phyloP scores from a whole-genome alignment of 805 yeast species.

The Starmera dryadoides region DNA sequence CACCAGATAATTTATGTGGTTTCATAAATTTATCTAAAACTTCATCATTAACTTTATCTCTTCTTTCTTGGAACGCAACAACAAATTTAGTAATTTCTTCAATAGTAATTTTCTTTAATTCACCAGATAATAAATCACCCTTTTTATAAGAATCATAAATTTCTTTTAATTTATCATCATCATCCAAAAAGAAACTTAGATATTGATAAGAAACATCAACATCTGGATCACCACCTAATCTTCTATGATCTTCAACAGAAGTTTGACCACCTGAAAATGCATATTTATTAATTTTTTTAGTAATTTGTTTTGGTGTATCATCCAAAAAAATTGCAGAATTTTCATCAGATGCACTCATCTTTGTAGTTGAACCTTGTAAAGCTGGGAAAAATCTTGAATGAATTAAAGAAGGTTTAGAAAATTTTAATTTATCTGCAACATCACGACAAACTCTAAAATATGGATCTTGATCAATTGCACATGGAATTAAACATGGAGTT shows the following conservation, averaged over 20 bases:
- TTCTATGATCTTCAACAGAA: constrained; percentile 84
- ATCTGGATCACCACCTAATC: constrained; percentile 88
- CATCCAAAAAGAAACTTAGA: constrained; percentile 81
- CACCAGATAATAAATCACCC: constrained; percentile 88
- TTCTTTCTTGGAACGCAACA: constrained; percentile 70
- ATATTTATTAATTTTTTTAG: constrained; percentile 90
- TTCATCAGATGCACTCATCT: constrained; percentile 94
- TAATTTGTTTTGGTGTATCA: constrained; percentile 86
- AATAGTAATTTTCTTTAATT: constrained; percentile 84
- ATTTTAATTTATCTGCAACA: constrained; percentile 90
- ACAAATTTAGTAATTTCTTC: constrained; percentile 76
- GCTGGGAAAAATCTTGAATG: constrained; percentile 98
- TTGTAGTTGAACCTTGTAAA: constrained; percentile 89
- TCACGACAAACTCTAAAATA: constrained; percentile 96
- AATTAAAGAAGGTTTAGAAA: constrained; percentile 82
- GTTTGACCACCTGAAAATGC: constrained; percentile 95
- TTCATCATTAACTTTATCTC: constrained; percentile 58
- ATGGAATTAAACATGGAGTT: constrained; percentile 95
- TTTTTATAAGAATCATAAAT: constrained; percentile 58
- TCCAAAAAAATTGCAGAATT: constrained; percentile 91
- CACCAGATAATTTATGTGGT: constrained; percentile 76
- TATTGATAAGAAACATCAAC: constrained; percentile 95
- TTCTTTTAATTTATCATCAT: constrained; percentile 67
- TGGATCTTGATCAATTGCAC: constrained; percentile 99
- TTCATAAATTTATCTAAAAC: constrained; percentile 66